Evolutionary conservation across 352 stramenopile genomes (phyloP), one percentile per base, ranked within the genome.

Genomic region (Phytophthora pini): DNA sequence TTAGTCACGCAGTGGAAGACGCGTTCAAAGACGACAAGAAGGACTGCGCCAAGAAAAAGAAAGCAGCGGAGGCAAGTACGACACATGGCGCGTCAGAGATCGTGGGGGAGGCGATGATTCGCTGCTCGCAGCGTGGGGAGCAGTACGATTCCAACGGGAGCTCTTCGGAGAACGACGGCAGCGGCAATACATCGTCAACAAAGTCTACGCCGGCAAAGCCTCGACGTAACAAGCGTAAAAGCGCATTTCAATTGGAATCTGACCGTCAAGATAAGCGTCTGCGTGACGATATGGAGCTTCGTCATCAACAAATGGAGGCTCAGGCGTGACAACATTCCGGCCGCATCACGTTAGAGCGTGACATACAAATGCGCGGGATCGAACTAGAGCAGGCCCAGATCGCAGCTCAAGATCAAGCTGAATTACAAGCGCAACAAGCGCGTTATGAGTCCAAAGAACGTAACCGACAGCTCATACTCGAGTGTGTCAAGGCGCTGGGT

Each of bases 21-120:
- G 44, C 22, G 20, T 27, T 20, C 10, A 32, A 34, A 17, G 5
- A 29, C 39, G 10, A 15, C 24, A 26, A 17, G 44, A 11, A 60
- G 31, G 32, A 46, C 43, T 20, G 44, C 6, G 32, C 17, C 44
- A 50, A 31, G 8, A 48, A 48, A 12, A 48, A 48, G 17, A 48
- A 48, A 12, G 17, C 17, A 22, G 41, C 13, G 4, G 44, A 32
- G 12, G 44, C 44, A 34, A 34, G 44, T 5, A 15, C 22, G 22
- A 50, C 44, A 5, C 20, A 24, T 3, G 36, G 44, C 17, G 44
- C 44, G 13, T 50, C 24, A 2, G 44, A 50, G 8, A 50, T 50
- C 2, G 44, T 36, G 8, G 11, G 32, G 10, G 44, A 50, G 22
- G 44, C 44, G 2, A 27, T 50, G 44, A 12, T 50, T 22, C 44